Evolutionary conservation across 2,329 filamentous ascomycete species (phyloP).

Genomic region (Mycosphaerella arachidis): DNA sequence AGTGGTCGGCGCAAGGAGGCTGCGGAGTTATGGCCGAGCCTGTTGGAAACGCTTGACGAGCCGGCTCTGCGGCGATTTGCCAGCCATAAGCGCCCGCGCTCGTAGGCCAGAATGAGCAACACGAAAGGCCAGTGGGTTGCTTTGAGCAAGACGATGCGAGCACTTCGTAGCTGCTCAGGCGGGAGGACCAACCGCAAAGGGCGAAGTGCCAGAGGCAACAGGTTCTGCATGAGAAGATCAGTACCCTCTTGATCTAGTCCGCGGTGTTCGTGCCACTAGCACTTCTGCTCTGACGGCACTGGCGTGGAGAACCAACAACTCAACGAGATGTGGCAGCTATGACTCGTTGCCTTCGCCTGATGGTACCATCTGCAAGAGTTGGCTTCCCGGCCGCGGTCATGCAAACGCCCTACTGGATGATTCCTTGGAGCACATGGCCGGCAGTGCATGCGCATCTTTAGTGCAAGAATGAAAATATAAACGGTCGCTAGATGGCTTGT

Average conservation of each 20-base stretch:
- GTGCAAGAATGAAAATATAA: background rate
- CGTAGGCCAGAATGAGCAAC: conserved; percentile 63
- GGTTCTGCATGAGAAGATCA: conserved; percentile 50
- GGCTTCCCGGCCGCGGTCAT: conserved; percentile 2
- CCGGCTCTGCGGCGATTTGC: conserved; percentile 15
- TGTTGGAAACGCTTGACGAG: conserved; percentile 12
- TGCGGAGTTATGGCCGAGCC: conserved; percentile 12
- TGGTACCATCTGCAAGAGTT: background rate
- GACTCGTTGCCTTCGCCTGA: conserved; percentile 11
- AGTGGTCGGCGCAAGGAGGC: conserved; percentile 18
- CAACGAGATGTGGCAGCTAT: conserved; percentile 10
- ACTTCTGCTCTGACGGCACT: background rate
- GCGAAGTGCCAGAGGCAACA: conserved; percentile 68
- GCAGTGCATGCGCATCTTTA: conserved; percentile 8
- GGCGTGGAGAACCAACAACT: conserved; percentile 19
- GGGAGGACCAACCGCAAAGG: conserved; percentile 66
- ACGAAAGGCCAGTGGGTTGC: conserved; percentile 64
- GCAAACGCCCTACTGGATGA: background rate
- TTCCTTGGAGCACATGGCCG: conserved; percentile 9
- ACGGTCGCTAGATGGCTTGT: background rate
- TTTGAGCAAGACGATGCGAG: conserved; percentile 56
- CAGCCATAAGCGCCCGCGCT: conserved; percentile 39
- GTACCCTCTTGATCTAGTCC: conserved; percentile 7
- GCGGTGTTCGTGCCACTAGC: background rate
- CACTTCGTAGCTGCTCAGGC: conserved; percentile 58